Percentiles rank a stretch among this genome's conserved stretches.
Conservation (phyloP, 202 grass and related monocot species). For the Saccharum hybrid region DNA sequence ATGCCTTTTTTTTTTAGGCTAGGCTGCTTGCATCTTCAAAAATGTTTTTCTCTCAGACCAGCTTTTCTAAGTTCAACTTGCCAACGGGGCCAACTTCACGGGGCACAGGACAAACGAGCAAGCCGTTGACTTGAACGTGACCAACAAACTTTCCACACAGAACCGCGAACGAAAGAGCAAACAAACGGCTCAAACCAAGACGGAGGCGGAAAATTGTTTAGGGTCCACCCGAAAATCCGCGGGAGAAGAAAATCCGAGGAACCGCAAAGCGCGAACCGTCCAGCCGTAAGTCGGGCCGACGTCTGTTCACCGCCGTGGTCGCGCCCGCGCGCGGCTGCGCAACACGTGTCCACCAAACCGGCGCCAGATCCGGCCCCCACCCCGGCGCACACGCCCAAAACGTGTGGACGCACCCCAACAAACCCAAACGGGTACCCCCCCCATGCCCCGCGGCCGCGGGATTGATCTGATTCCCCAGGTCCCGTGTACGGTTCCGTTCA, state of each 20-base stretch:
- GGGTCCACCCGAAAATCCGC: neutral
- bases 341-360: conserved; percentile 1
- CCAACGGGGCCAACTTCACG: neutral
- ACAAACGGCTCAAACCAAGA: neutral
- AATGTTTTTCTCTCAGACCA: no score
- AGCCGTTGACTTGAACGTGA: neutral
- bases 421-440: neutral
- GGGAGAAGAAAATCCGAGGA: no score
- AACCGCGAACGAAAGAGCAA: neutral
- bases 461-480: neutral
- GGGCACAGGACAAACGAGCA: neutral
- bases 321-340: neutral
- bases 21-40: no score
- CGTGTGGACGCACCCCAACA: conserved; percentile 20
- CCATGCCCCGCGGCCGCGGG: neutral
- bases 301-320: neutral
- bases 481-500: conserved; percentile 15
- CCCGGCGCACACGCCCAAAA: conserved; percentile 30
- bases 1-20: no score
- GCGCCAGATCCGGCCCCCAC: neutral
- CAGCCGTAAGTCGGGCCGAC: neutral
- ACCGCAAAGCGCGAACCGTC: neutral
- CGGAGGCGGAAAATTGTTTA: no score
- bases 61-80: neutral
- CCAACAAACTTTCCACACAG: neutral